phyloP scores from a whole-genome alignment of 768 basidiomycete genomes.

The Suillus subalutaceus region DNA sequence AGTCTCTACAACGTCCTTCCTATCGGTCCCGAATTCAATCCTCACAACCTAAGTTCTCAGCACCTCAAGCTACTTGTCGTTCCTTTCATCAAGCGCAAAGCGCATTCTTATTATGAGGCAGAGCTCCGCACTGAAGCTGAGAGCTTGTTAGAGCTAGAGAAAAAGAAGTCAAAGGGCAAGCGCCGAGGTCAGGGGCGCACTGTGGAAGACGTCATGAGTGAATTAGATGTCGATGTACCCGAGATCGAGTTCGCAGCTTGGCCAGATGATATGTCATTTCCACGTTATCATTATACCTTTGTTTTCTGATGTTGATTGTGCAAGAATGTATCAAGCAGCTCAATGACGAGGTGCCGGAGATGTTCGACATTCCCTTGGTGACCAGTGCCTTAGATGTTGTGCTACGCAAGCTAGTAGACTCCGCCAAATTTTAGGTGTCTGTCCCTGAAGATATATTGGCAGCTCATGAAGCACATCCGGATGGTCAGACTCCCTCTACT shows the following conservation, averaged over 20 bases:
- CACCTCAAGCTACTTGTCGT: background rate
- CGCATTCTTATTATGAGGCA: background rate
- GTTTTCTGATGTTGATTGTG: background rate
- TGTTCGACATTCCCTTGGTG: background rate
- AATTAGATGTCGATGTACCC: background rate
- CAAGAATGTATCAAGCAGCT: background rate
- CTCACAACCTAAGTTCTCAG: too few species aligned
- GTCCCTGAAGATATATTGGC: background rate
- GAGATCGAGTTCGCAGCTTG: background rate
- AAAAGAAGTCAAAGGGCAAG: slow-evolving; percentile 1
- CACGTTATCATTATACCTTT: background rate
- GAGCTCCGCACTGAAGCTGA: background rate
- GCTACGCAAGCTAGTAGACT: background rate
- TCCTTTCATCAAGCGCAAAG: background rate
- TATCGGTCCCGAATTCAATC: too few species aligned
- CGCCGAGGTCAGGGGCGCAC: background rate
- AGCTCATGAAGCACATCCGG: background rate
- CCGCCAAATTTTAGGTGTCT: background rate
- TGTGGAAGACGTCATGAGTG: background rate
- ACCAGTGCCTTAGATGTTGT: background rate
- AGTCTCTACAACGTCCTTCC: too few species aligned
- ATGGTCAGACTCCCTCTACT: background rate
- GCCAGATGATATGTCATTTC: background rate
- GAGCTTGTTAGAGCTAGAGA: background rate
- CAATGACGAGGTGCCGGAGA: background rate